A percentile compares a stretch with the other conserved stretches of the same genome.
These are phyloP conservation scores for Penicillium sp. DNA, from an alignment of 2,329 filamentous ascomycete genomes.

Conservation along the genomic window DNA sequence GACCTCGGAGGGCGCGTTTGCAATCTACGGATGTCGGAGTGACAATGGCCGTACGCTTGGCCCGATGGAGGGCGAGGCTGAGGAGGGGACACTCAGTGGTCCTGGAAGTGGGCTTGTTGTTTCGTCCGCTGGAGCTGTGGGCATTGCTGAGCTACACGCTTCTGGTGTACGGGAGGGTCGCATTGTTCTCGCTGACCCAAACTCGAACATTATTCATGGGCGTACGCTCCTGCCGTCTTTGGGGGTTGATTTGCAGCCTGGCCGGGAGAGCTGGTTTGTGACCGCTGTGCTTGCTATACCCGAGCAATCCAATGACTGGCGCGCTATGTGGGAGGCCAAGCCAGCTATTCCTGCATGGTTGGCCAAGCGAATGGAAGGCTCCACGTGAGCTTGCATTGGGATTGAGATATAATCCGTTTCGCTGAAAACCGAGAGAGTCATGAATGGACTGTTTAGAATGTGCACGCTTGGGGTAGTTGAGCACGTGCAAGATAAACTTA, in stretches of 20 bases:
- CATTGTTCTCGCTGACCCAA: constrained; percentile 71
- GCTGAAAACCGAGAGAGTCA: too few species aligned
- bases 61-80: constrained; percentile 28
- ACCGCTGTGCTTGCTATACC: constrained; percentile 73
- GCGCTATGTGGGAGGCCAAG: constrained; percentile 62
- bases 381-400: not conserved
- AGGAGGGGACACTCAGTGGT: constrained; percentile 39
- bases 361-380: not conserved
- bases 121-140: constrained; percentile 54
- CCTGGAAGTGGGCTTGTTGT: constrained; percentile 44
- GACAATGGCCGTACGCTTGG: constrained; percentile 60
- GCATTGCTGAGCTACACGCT: constrained; percentile 47
- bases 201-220: constrained; percentile 69
- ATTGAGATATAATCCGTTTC: too few species aligned
- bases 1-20: constrained; percentile 75
- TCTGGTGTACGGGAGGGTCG: constrained; percentile 56
- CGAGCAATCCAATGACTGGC: constrained; percentile 52
- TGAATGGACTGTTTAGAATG: too few species aligned
- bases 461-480: too few species aligned
- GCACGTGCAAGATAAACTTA: too few species aligned
- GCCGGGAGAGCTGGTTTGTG: constrained; percentile 66
- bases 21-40: constrained; percentile 64
- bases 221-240: constrained; percentile 72
- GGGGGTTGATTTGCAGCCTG: constrained; percentile 61
- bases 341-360: constrained; percentile 65